Base-by-base conservation (phyloP, 2,329 filamentous ascomycete genomes). In the Diaporthe citrichinensis region DNA sequence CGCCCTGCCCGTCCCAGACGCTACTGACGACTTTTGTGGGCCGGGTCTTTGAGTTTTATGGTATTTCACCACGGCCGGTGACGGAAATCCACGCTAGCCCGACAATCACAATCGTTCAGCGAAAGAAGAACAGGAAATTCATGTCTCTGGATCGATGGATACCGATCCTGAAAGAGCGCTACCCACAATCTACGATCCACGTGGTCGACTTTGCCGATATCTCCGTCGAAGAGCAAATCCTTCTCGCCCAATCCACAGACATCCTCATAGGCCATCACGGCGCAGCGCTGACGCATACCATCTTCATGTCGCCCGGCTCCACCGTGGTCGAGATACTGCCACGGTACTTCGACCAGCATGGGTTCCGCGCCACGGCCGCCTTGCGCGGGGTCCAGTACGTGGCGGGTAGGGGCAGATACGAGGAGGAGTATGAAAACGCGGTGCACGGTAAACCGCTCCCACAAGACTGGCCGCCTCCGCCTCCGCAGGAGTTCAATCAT, bases 1-100 rank as follows among this genome's bases (percentile, higher is more conserved):
- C 74, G 61, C 39, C 51, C 7, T 78, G 76, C 72, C 71, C 23
- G 23, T 44, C 34, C 17, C 67, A 71, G 67, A 71, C 67, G 49
- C 25, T 71, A 20, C 67, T 71, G 51, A 58, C 67, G n/a, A 71
- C 67, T 20, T 71, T 55, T 57, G 67, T 57, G n/a, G 31, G 44
- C 20, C 67, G 67, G 4, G 25, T 58, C 1, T 44, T 71, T 23
- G 51, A 31, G 25, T 71, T 71, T 23, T 58, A 71, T 23, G 67
- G 67, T 23, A 31, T 58, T 57, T n/a, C 14, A 6, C 49, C 49
- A 20, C 67, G 67, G 31, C 31, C 34, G 31, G 67, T 44, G 31
- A 58, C 31, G 12, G 67, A 71, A 5, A 57, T 71, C n/a, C 46
- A 41, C 36, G 36, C 49, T 8, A 5, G 58, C 15, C 67, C 67